Percentiles rank a stretch among this genome's conserved stretches.
Conservation (phyloP, 2,329 filamentous ascomycete species). For the Fusarium kyushuense region DNA sequence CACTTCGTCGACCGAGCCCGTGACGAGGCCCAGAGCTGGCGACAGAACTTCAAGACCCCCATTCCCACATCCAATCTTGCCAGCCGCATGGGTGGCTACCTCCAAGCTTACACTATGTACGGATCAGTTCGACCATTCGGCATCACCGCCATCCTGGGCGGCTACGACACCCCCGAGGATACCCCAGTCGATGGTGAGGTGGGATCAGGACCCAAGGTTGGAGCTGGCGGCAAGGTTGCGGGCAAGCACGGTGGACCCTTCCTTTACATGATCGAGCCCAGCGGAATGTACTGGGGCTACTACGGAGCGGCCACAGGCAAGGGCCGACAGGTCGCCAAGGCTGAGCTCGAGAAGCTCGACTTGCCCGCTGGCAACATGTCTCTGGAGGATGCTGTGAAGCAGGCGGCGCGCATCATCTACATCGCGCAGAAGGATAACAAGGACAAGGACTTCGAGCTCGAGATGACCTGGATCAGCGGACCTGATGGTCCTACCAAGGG, state of each 20-base stretch:
- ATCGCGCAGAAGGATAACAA: conserved; percentile 98
- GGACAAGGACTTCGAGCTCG: conserved; percentile 99
- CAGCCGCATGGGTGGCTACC: conserved; percentile 92
- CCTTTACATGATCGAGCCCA: conserved; percentile 99
- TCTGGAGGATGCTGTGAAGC: conserved; percentile 89
- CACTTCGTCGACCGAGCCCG: conserved; percentile 95
- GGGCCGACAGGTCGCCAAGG: conserved; percentile 95
- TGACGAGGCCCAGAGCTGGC: conserved; percentile 93
- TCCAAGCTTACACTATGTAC: conserved; percentile 98
- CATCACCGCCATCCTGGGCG: conserved; percentile 92
- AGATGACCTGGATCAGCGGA: conserved; percentile 98
- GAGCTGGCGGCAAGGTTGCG: conserved; percentile 83
- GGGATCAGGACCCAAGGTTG: conserved; percentile 80
- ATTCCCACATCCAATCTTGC: conserved; percentile 91
- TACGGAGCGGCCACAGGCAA: conserved; percentile 98
- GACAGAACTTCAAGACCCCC: conserved; percentile 92
- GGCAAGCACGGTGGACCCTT: conserved; percentile 87
- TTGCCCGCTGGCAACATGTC: conserved; percentile 81
- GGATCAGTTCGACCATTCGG: conserved; percentile 96
- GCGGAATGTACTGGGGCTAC: conserved; percentile 98
- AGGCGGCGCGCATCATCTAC: conserved; percentile 97
- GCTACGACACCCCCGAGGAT: conserved; percentile 91
- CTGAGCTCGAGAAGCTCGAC: conserved; percentile 97
- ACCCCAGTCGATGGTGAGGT: conserved; percentile 90
- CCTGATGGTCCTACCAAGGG: conserved; percentile 90